These are phyloP conservation scores for Botryotinia narcissicola DNA, from an alignment of 2,329 filamentous ascomycete genomes.

Conservation along the genomic window DNA sequence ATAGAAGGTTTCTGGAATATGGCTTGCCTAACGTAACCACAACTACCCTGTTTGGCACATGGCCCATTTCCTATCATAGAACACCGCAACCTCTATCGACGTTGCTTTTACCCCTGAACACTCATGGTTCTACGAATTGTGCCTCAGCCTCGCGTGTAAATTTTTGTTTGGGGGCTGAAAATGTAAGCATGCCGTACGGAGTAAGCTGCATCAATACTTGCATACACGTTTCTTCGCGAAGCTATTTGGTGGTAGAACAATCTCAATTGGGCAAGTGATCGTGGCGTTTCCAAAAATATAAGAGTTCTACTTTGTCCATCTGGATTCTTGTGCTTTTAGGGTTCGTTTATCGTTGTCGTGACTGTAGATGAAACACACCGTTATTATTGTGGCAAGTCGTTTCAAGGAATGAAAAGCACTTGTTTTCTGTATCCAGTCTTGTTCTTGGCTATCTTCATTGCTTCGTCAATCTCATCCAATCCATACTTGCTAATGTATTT, in stretches of 20 bases:
- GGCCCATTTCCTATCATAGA: slow-evolving; percentile 6
- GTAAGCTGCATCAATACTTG: slow-evolving; percentile 18
- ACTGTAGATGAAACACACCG: slow-evolving; percentile 20
- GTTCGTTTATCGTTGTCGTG: background rate
- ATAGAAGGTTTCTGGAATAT: slow-evolving; percentile 19
- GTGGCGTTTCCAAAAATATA: slow-evolving; percentile 20
- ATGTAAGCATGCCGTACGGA: background rate
- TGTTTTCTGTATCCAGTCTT: slow-evolving; percentile 21
- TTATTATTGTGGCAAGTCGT: slow-evolving; percentile 6
- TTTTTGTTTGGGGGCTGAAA: slow-evolving; percentile 16
- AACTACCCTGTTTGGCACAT: slow-evolving; percentile 16
- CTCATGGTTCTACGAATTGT: slow-evolving; percentile 11
- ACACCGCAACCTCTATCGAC: slow-evolving; percentile 8
- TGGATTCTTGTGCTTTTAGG: background rate
- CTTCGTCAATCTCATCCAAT: slow-evolving; percentile 21
- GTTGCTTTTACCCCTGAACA: background rate
- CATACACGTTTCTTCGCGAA: slow-evolving; percentile 15
- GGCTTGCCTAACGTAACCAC: slow-evolving; percentile 12
- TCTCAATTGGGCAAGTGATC: slow-evolving; percentile 11
- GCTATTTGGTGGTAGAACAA: background rate
- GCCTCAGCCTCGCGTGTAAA: slow-evolving; percentile 9
- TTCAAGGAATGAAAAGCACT: slow-evolving; percentile 18
- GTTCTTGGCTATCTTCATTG: slow-evolving; percentile 16
- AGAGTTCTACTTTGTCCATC: slow-evolving; percentile 11
- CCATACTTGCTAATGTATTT: slow-evolving; percentile 21